These are phyloP conservation scores for Pharnaceum exiguum DNA, from an alignment of 148 eudicot species.

Conservation along the genomic window DNA sequence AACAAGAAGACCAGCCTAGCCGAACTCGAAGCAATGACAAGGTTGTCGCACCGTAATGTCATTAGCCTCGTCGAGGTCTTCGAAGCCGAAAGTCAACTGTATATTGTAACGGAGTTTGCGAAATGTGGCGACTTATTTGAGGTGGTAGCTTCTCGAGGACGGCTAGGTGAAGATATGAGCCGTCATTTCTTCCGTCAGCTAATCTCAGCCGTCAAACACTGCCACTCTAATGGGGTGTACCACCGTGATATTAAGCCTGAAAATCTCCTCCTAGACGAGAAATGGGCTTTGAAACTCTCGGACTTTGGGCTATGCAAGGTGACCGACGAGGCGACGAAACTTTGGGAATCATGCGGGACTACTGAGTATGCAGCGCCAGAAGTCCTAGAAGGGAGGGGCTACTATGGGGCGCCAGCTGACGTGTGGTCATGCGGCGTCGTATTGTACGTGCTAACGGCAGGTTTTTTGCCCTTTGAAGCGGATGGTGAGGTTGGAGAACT, in stretches of 20 bases:
- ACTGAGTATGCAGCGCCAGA: constrained; percentile 87
- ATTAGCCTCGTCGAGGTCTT: constrained; percentile 57
- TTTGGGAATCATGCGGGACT: constrained; percentile 69
- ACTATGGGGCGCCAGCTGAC: constrained; percentile 67
- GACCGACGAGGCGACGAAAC: constrained; percentile 20
- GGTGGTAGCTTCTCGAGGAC: constrained; percentile 37
- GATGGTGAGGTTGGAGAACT: constrained; percentile 43
- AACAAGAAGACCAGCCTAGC: constrained; percentile 25
- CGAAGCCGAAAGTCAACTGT: constrained; percentile 46
- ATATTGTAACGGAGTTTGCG: constrained; percentile 59
- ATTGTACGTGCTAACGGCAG: constrained; percentile 59
- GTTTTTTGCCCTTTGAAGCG: constrained; percentile 54
- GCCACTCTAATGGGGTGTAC: constrained; percentile 61
- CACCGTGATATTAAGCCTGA: constrained; percentile 87
- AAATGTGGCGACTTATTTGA: constrained; percentile 72
- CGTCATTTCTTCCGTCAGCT: constrained; percentile 66
- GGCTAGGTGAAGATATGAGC: constrained; percentile 55
- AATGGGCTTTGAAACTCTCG: constrained; percentile 53
- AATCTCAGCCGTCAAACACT: constrained; percentile 63
- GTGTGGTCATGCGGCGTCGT: constrained; percentile 89
- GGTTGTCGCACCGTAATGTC: constrained; percentile 52
- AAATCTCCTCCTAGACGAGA: constrained; percentile 62
- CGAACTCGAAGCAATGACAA: constrained; percentile 60
- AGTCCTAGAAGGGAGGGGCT: constrained; percentile 58
- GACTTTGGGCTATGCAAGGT: constrained; percentile 64